A percentile compares a stretch with the other conserved stretches of the same genome.
Evolutionary conservation across 202 grass and related monocot species (phyloP).

Genomic region (Cymbopogon flexuosus): DNA sequence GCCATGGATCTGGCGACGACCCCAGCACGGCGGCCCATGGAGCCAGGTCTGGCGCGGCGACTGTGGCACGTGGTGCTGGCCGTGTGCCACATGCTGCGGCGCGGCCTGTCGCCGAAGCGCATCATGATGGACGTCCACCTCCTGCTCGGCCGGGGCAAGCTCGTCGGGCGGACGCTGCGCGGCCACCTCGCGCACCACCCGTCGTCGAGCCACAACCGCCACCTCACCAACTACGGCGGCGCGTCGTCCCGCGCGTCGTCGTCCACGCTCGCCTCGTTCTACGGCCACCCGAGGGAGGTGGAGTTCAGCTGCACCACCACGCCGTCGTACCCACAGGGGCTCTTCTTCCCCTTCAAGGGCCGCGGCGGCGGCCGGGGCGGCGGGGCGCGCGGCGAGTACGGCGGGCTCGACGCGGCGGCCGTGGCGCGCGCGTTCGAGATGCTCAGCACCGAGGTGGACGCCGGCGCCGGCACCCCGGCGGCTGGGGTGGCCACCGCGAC

Average conservation of each 20-base stretch:
- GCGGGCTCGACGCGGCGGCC: conserved; percentile 47
- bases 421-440: conserved; percentile 77
- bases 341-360: conserved; percentile 33
- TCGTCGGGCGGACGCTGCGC: conserved; percentile 58
- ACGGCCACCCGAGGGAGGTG: conserved; percentile 55
- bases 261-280: conserved; percentile 48
- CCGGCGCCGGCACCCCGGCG: background rate
- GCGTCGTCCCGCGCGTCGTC: background rate
- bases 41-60: conserved; percentile 53
- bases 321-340: conserved; percentile 42
- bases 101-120: conserved; percentile 62
- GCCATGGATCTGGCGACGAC: conserved; percentile 37
- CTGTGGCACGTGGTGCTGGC: conserved; percentile 73
- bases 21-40: conserved; percentile 46
- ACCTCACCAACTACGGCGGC: background rate
- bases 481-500: conserved; percentile 24
- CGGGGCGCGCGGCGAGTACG: conserved; percentile 20
- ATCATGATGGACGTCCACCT: conserved; percentile 80
- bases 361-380: background rate
- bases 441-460: conserved; percentile 51
- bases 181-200: conserved; percentile 48
- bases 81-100: conserved; percentile 77
- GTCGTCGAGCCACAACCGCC: background rate
- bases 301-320: conserved; percentile 98
- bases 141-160: conserved; percentile 76